Percentiles rank a stretch among this genome's conserved stretches.
Evolutionary conservation across 345 rosid genomes (phyloP).

Genomic region (Viola odorata): DNA sequence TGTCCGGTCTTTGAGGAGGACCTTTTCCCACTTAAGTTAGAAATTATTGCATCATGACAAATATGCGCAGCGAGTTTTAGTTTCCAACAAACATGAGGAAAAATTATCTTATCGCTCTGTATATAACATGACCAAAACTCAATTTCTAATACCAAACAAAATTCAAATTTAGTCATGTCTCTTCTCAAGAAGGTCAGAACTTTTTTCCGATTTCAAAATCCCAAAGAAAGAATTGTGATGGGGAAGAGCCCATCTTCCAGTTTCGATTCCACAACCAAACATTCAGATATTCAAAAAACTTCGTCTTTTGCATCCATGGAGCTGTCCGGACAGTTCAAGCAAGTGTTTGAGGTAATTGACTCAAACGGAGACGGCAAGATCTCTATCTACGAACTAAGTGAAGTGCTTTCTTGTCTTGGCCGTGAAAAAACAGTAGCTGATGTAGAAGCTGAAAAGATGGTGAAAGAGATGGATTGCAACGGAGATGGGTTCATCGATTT

Average conservation of each 20-base stretch:
- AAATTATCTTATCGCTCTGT: slow-evolving; percentile 11
- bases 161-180: neutral
- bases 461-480: slow-evolving; percentile 35
- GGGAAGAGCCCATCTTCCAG: slow-evolving; percentile 10
- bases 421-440: slow-evolving; percentile 24
- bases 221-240: neutral
- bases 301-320: slow-evolving; percentile 33
- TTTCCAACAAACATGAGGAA: neutral
- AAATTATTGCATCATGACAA: neutral
- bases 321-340: slow-evolving; percentile 29
- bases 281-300: too few species aligned
- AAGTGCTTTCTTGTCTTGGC: slow-evolving; percentile 32
- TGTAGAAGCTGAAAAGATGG: slow-evolving; percentile 34
- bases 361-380: slow-evolving; percentile 48
- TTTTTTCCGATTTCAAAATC: slow-evolving; percentile 1
- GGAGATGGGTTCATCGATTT: slow-evolving; percentile 47
- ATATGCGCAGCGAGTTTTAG: neutral
- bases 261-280: slow-evolving; percentile 11
- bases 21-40: neutral
- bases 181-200: neutral
- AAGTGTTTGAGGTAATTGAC: slow-evolving; percentile 42
- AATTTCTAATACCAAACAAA: neutral
- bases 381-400: slow-evolving; percentile 35
- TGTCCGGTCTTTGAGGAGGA: neutral
- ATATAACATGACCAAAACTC: neutral